phyloP scores from a whole-genome alignment of 192 early-diverging fungal species.

The Coemansia sp. region DNA sequence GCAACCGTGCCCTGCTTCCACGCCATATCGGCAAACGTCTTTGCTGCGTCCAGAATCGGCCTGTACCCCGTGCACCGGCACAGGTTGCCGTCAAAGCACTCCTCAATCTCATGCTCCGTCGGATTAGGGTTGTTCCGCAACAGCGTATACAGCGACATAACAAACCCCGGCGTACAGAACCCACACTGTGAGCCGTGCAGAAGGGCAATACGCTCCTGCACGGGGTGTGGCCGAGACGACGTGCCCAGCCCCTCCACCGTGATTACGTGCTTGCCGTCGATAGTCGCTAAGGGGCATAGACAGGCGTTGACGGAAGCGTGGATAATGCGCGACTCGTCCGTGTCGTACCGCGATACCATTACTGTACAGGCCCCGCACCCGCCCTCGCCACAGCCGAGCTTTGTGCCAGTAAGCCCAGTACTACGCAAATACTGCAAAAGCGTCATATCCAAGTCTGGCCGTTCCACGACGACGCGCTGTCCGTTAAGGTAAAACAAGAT shows the following conservation, averaged over 20 bases:
- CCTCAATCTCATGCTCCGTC: slow-evolving; percentile 73
- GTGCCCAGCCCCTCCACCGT: slow-evolving; percentile 81
- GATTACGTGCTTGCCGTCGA: slow-evolving; percentile 81
- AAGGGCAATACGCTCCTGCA: slow-evolving; percentile 74
- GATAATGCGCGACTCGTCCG: slow-evolving; percentile 37
- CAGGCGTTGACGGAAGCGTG: slow-evolving; percentile 66
- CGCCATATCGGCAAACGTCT: slow-evolving; percentile 58
- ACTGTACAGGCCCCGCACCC: slow-evolving; percentile 83
- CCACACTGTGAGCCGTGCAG: slow-evolving; percentile 85
- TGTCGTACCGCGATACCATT: slow-evolving; percentile 64
- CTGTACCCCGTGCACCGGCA: slow-evolving; percentile 92
- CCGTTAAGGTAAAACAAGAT: slow-evolving; percentile 66
- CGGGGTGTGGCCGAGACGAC: slow-evolving; percentile 66
- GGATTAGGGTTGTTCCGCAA: slow-evolving; percentile 71
- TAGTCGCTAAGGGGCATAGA: slow-evolving; percentile 66
- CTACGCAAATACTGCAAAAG: slow-evolving; percentile 67
- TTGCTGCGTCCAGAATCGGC: slow-evolving; percentile 84
- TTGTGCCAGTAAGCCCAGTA: slow-evolving; percentile 69
- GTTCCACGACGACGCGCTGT: slow-evolving; percentile 52
- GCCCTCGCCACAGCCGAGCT: slow-evolving; percentile 81
- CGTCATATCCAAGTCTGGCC: slow-evolving; percentile 64
- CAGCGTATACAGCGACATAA: slow-evolving; percentile 82
- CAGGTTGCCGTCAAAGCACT: slow-evolving; percentile 84
- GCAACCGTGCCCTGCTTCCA: slow-evolving; percentile 36
- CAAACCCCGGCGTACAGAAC: slow-evolving; percentile 90